Base-by-base conservation (phyloP, 257 asterid species). In the Nicotiana paniculata region DNA sequence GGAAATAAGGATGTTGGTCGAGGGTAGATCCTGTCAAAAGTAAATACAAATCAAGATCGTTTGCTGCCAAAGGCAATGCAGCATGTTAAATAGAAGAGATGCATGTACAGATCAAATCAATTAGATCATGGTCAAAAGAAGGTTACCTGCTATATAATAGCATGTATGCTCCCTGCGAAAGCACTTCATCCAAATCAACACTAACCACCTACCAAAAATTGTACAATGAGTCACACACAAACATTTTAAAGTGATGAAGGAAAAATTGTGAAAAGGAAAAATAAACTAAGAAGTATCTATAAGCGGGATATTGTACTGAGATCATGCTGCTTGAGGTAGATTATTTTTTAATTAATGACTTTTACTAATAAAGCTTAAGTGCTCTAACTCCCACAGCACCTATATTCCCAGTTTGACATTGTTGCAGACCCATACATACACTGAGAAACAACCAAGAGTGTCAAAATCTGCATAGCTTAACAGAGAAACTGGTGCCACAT, bases 151-250 rank as follows among this genome's bases (percentile, higher is more conserved):
- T 96, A 87, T 96, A 96, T 84, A 96, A 81, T 83, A 96, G 97
- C 99, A 94, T 96, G 85, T 96, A 96, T 83, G 97, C 98, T 85
- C 98, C 98, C 90, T 94, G 99, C 0, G 97, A 93, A 80, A 96
- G 97, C 82, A 96, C 97, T 87, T 96, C 99, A 78, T 94, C 97
- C 88, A 92, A 83, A 81, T 89, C 96, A 83, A 91, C 97, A 0
- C 66, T 53, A 83, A 72, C 86, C 84, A 94, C 98, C 99, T 96
- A 90, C 66, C 58, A 81, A 88, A 77, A 77, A 28, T 16, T 62
- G 55, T 2, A 24, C 30, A 39, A 48, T 70, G 6, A 79, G 77
- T 37, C 58, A 26, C 55, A 76, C 53, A 16, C 57, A 74, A 81
- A 80, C 28, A 75, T 43, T 24, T 33, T 54, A n/a, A 58, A 53